A percentile compares a stretch with the other conserved stretches of the same genome.
Conservation (phyloP, 176 grass and related monocot species). For the Oryza meyeriana region DNA sequence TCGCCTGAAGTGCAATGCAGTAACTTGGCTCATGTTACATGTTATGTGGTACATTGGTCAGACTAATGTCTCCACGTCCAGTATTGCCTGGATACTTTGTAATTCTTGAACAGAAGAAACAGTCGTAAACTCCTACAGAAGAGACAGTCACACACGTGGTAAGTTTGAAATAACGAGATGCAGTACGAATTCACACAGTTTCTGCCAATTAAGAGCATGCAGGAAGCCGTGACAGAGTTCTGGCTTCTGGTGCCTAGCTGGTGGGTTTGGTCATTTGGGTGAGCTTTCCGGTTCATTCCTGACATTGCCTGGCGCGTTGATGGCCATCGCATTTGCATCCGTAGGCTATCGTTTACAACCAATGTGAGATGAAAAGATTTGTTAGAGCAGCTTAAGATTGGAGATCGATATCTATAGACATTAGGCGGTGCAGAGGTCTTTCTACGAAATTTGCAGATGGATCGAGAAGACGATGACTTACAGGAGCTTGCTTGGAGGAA, state of each 20-base stretch:
- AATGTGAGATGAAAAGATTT: neutral
- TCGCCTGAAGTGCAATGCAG: neutral
- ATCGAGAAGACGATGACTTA: conserved; percentile 18
- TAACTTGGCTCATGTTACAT: conserved; percentile 15
- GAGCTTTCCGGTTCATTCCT: conserved; percentile 45
- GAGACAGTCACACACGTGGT: neutral
- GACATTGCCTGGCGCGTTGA: conserved; percentile 43
- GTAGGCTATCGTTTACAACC: conserved; percentile 11
- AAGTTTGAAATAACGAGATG: neutral
- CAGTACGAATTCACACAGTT: neutral
- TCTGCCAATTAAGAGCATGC: conserved; percentile 9
- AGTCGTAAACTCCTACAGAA: neutral
- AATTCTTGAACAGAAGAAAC: neutral
- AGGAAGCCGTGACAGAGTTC: neutral
- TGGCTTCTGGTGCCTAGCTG: conserved; percentile 29
- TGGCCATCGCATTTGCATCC: conserved; percentile 39
- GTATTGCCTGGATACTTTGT: neutral
- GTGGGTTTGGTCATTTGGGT: conserved; percentile 29
- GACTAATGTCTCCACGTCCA: neutral
- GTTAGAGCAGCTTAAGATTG: conserved; percentile 3
- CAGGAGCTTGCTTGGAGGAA: conserved; percentile 29
- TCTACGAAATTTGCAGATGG: neutral
- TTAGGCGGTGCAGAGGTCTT: neutral
- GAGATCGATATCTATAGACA: neutral
- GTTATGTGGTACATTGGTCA: conserved; percentile 16